phyloP scores from a whole-genome alignment of 2,329 filamentous ascomycete genomes.

The Fusarium sarcochroum region DNA sequence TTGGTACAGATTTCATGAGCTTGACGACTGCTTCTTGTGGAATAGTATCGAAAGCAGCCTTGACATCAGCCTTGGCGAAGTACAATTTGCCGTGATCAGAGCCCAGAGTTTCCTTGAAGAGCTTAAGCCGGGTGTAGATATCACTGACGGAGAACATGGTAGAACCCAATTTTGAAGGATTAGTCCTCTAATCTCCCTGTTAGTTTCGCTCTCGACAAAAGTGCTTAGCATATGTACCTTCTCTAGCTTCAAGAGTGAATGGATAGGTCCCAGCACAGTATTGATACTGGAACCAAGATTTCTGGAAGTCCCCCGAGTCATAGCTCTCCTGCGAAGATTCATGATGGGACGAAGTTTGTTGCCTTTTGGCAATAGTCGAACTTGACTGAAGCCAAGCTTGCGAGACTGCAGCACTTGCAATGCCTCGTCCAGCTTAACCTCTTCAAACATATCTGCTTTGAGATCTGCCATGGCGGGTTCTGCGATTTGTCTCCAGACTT shows the following conservation, averaged over 20 bases:
- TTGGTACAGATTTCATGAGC: constrained; percentile 72
- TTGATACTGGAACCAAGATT: constrained; percentile 61
- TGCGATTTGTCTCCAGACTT: constrained; percentile 85
- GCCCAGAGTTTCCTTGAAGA: constrained; percentile 72
- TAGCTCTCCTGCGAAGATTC: constrained; percentile 80
- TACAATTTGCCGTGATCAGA: constrained; percentile 68
- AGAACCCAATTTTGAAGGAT: constrained; percentile 77
- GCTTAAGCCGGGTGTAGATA: constrained; percentile 79
- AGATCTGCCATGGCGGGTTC: constrained; percentile 79
- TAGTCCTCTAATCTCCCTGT: constrained; percentile 52
- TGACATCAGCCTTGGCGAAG: constrained; percentile 94
- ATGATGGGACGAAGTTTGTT: constrained; percentile 84
- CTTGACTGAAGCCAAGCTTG: constrained; percentile 80
- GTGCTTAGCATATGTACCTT: constrained; percentile 63
- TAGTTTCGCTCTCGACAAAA: constrained; percentile 12
- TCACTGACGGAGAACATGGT: constrained; percentile 86
- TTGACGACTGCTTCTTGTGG: constrained; percentile 81
- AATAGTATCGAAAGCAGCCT: constrained; percentile 94
- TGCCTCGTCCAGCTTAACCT: constrained; percentile 73
- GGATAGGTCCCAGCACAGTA: constrained; percentile 76
- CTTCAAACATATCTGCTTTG: constrained; percentile 82
- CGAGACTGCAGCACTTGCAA: constrained; percentile 71
- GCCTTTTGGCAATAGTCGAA: constrained; percentile 87
- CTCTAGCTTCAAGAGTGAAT: constrained; percentile 83
- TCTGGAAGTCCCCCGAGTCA: constrained; percentile 75